Conservation (phyloP, 441 rosid genomes). For the Monsonia emarginata region DNA sequence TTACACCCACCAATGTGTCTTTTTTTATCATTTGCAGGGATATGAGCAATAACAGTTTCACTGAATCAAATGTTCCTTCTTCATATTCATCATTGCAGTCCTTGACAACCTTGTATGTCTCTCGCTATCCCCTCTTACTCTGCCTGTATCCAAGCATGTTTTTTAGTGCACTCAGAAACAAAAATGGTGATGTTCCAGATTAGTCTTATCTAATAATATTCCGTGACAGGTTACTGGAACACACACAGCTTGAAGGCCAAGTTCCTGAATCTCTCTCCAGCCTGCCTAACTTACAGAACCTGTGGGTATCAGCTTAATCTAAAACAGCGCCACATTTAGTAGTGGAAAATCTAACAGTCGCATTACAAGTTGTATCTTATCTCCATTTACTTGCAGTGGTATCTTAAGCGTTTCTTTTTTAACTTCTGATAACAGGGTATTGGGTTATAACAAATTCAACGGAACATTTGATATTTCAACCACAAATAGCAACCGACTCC, state of each 20-base stretch:
- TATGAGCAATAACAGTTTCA: constrained; percentile 61
- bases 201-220: constrained; percentile 8
- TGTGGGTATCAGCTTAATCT: constrained; percentile 34
- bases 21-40: constrained; percentile 39
- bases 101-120: constrained; percentile 57
- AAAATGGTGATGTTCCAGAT: not conserved
- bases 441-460: constrained; percentile 38
- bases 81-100: constrained; percentile 40
- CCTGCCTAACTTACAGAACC: constrained; percentile 44
- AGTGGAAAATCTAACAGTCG: too few relatives aligned
- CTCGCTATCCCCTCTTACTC: too few relatives aligned
- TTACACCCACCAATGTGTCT: not conserved
- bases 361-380: too few relatives aligned
- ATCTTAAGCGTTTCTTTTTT: too few relatives aligned
- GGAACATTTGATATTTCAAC: constrained; percentile 43
- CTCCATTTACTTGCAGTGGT: too few relatives aligned
- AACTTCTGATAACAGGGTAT: constrained; percentile 26
- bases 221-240: constrained; percentile 51
- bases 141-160: too few relatives aligned
- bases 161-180: too few relatives aligned
- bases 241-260: constrained; percentile 35
- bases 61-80: constrained; percentile 33
- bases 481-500: constrained; percentile 29
- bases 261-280: constrained; percentile 43
- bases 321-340: not conserved